Evolutionary conservation across 208 protist genomes (phyloP).

Genomic region (Lotmaria passim): DNA sequence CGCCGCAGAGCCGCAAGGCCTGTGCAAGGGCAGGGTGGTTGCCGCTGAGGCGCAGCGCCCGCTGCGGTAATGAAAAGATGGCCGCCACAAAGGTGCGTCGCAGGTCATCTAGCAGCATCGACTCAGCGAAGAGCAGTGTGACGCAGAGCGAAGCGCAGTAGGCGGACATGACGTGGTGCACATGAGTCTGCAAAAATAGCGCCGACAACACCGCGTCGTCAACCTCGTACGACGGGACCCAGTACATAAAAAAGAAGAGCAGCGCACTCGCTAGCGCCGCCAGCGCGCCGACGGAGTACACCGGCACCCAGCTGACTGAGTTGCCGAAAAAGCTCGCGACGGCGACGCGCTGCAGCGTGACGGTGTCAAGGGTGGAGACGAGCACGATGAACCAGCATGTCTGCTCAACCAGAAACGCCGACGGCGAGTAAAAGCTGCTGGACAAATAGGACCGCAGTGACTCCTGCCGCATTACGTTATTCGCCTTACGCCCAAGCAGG

Average conservation of each 20-base stretch:
- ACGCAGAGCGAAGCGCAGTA: constrained; percentile 46
- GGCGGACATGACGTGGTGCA: constrained; percentile 29
- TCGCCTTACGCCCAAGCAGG: constrained; percentile 21
- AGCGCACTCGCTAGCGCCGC: constrained; percentile 9
- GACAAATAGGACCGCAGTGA: constrained; percentile 31
- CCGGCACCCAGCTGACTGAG: constrained; percentile 26
- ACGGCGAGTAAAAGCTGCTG: constrained; percentile 39
- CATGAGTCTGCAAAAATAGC: neutral
- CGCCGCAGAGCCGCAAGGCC: neutral
- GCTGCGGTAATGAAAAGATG: constrained; percentile 30
- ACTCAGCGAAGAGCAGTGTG: constrained; percentile 43
- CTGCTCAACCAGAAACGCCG: constrained; percentile 46
- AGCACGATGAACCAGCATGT: constrained; percentile 35
- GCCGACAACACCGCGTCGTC: constrained; percentile 23
- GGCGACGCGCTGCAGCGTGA: constrained; percentile 35
- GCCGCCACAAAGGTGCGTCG: constrained; percentile 28
- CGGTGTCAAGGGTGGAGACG: constrained; percentile 14
- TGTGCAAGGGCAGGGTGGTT: constrained; percentile 1
- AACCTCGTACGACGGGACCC: constrained; percentile 27
- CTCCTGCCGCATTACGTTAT: constrained; percentile 24
- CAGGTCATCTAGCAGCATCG: constrained; percentile 28
- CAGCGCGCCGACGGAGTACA: constrained; percentile 26
- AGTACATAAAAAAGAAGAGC: constrained; percentile 28
- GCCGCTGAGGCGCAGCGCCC: constrained; percentile 23
- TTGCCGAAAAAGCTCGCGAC: constrained; percentile 32